Conservation (phyloP, 2,329 filamentous ascomycete genomes). For the Chrysosporium queenslandicum region DNA sequence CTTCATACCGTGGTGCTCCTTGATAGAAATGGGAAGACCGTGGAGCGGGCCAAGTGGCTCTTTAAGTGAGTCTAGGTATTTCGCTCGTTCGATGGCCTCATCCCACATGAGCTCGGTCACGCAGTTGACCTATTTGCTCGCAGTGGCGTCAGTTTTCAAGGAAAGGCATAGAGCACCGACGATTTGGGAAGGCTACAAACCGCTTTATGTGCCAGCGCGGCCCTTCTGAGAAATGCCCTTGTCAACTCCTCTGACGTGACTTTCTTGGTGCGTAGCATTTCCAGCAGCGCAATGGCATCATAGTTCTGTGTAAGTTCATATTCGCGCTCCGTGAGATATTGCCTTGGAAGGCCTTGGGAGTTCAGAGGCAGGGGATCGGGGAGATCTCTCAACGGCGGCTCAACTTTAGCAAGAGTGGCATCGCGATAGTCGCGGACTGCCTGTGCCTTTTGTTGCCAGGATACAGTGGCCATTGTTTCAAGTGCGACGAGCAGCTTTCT, state of each 20-base stretch:
- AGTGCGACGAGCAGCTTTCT: no score
- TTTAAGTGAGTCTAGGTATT: conserved; percentile 38
- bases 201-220: conserved; percentile 44
- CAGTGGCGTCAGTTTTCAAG: background rate
- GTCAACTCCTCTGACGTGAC: conserved; percentile 39
- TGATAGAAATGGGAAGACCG: conserved; percentile 49
- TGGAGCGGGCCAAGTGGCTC: conserved; percentile 49
- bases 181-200: conserved; percentile 27
- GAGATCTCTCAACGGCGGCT: conserved; percentile 18
- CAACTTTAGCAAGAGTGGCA: conserved; percentile 19
- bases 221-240: conserved; percentile 47
- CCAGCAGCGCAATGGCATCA: conserved; percentile 36
- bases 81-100: conserved; percentile 40
- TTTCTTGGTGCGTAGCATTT: conserved; percentile 36
- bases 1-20: conserved; percentile 38
- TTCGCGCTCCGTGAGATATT: conserved; percentile 40
- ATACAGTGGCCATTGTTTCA: background rate
- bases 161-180: background rate
- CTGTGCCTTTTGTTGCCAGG: conserved; percentile 19
- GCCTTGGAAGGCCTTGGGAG: conserved; percentile 31
- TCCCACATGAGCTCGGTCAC: conserved; percentile 46
- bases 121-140: conserved; percentile 44
- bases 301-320: conserved; percentile 42
- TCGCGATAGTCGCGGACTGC: conserved; percentile 21
- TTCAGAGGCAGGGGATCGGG: conserved; percentile 18